Evolutionary conservation across 2,329 filamentous ascomycete species (phyloP).

Genomic region (Epicoccum sorghinum): DNA sequence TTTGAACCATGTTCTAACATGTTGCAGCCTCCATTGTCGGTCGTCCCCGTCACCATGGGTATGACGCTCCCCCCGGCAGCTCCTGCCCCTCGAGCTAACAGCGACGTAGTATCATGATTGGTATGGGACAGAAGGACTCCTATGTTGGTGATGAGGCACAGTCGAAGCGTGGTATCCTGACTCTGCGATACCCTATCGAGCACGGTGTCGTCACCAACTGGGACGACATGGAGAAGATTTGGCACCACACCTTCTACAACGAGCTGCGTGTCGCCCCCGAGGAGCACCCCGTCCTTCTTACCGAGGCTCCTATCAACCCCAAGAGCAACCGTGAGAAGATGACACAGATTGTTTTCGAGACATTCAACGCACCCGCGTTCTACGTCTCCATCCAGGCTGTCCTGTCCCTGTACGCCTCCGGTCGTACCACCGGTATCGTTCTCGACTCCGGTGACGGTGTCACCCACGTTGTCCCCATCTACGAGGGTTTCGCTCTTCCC

Average conservation of each 20-base stretch:
- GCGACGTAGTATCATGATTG: conserved; percentile 93
- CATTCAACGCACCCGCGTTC: conserved; percentile 99
- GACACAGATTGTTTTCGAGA: conserved; percentile 99
- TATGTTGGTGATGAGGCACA: conserved; percentile 99
- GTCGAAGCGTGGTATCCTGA: conserved; percentile 99
- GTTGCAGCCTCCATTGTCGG: conserved; percentile 93
- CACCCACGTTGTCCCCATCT: conserved; percentile 99
- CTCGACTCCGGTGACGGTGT: conserved; percentile 99
- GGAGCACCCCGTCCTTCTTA: conserved; percentile 99
- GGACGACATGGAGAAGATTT: conserved; percentile 99
- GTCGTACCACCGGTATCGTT: conserved; percentile 99
- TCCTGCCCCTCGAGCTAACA: conserved; percentile 47
- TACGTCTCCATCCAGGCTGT: conserved; percentile 99
- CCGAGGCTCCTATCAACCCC: conserved; percentile 99
- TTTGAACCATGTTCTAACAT: conserved; percentile 28
- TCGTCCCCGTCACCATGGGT: conserved; percentile 99
- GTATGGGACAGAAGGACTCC: conserved; percentile 99
- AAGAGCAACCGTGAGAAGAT: conserved; percentile 99
- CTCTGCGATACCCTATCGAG: conserved; percentile 99
- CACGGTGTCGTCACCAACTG: conserved; percentile 99
- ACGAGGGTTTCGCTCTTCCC: conserved; percentile 99
- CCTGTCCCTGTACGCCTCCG: conserved; percentile 97
- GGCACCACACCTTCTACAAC: conserved; percentile 99
- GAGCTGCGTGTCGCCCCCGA: conserved; percentile 99
- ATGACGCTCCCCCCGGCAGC: conserved; percentile 56